phyloP scores from a whole-genome alignment of 495 filamentous ascomycete species.

The Penicillium samsonianum region DNA sequence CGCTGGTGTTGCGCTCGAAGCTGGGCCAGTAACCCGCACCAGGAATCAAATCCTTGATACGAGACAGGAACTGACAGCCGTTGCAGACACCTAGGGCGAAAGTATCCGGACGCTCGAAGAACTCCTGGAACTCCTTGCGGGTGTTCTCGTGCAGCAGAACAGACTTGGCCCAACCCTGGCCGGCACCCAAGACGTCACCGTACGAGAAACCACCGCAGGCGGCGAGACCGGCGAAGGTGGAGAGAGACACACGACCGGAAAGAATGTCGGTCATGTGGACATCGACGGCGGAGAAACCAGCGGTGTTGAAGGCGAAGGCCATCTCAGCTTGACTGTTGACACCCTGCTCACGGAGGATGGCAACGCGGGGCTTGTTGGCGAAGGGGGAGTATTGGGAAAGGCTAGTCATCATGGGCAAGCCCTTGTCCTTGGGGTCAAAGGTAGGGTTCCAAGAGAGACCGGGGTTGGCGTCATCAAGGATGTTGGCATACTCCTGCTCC shows the following conservation, averaged over 20 bases:
- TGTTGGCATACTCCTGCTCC: conserved; percentile 77
- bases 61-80: conserved; percentile 91
- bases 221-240: conserved; percentile 82
- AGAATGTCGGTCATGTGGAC: conserved; percentile 98
- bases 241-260: conserved; percentile 69
- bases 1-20: conserved; percentile 80
- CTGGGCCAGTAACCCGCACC: conserved; percentile 83
- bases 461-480: conserved; percentile 74
- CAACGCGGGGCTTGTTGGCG: conserved; percentile 76
- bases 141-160: conserved; percentile 81
- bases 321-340: conserved; percentile 96
- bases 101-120: conserved; percentile 88
- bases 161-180: conserved; percentile 94
- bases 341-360: conserved; percentile 92
- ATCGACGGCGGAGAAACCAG: conserved; percentile 88
- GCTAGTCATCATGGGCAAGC: conserved; percentile 66
- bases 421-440: conserved; percentile 77
- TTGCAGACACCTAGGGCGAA: conserved; percentile 97
- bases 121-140: conserved; percentile 72
- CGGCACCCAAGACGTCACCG: conserved; percentile 93
- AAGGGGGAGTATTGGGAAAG: conserved; percentile 64
- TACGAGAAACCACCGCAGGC: conserved; percentile 97
- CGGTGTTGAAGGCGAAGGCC: conserved; percentile 92
- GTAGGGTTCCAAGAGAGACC: conserved; percentile 84
- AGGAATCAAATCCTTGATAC: conserved; percentile 81